Percentiles rank a stretch among this genome's conserved stretches.
These are phyloP conservation scores for Boletellus sp. DNA, from an alignment of 768 basidiomycete genomes.

Conservation along the genomic window DNA sequence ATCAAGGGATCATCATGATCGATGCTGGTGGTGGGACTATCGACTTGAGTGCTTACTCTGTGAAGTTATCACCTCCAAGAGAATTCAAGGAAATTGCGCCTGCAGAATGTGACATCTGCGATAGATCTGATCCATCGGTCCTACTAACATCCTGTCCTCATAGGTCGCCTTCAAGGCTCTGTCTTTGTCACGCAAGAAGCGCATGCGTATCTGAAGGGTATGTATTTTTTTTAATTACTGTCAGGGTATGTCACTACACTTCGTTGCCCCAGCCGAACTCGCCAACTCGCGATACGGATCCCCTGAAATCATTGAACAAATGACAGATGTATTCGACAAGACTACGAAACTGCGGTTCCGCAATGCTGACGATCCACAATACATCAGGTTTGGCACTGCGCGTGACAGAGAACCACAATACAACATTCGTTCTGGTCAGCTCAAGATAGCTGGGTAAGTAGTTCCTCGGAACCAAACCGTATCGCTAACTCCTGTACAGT, in stretches of 20 bases:
- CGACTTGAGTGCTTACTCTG: conserved; percentile 37
- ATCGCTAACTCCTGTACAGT: conserved; percentile 16
- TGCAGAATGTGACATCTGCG: conserved; percentile 23
- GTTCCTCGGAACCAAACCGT: background rate
- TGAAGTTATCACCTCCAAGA: conserved; percentile 16
- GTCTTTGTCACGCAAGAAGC: conserved; percentile 34
- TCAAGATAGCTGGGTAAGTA: conserved; percentile 37
- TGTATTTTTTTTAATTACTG: background rate
- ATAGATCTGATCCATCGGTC: background rate
- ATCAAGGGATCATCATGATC: conserved; percentile 38
- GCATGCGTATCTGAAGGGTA: conserved; percentile 26
- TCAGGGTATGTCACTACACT: too few relatives aligned
- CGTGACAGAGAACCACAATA: conserved; percentile 32
- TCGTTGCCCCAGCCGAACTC: conserved; percentile 33
- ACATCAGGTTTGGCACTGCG: conserved; percentile 37
- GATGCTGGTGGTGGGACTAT: conserved; percentile 44
- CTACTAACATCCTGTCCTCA: background rate
- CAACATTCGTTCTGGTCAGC: conserved; percentile 36
- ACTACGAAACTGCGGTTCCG: conserved; percentile 40
- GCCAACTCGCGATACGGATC: conserved; percentile 27
- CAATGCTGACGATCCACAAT: conserved; percentile 30
- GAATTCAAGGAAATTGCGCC: conserved; percentile 35
- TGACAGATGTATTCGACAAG: conserved; percentile 35
- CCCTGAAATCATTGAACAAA: conserved; percentile 29
- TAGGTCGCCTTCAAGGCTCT: conserved; percentile 39